A percentile compares a stretch with the other conserved stretches of the same genome.
phyloP scores from a whole-genome alignment of 1,139 yeast species.

The Torulaspora pretoriensis region DNA sequence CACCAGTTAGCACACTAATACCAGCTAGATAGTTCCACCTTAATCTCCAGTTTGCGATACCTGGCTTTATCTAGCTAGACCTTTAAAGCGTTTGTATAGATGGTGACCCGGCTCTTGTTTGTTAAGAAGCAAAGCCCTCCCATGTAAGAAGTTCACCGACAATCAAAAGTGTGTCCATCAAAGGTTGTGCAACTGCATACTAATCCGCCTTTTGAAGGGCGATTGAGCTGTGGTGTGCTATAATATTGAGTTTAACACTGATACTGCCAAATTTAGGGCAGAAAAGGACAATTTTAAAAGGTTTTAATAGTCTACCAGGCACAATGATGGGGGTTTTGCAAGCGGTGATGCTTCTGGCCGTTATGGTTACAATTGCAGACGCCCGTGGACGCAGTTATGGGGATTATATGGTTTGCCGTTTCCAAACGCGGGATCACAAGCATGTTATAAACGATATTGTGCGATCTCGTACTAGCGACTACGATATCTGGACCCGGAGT shows the following conservation, averaged over 20 bases:
- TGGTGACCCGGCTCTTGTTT: neutral
- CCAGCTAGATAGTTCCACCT: too few species aligned
- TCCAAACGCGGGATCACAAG: conserved; percentile 15
- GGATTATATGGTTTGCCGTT: conserved; percentile 25
- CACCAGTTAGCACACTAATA: too few species aligned
- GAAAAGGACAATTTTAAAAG: neutral
- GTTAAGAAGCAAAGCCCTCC: neutral
- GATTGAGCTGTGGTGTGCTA: neutral
- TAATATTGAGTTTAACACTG: neutral
- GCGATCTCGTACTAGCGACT: conserved; percentile 17
- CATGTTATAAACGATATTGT: conserved; percentile 33
- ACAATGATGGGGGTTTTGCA: conserved; percentile 3
- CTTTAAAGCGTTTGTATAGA: neutral
- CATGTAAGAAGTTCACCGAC: neutral
- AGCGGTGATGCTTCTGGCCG: conserved; percentile 1
- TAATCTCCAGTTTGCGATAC: too few species aligned
- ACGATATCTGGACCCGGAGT: conserved; percentile 37
- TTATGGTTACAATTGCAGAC: conserved; percentile 6
- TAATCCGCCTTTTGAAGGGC: neutral
- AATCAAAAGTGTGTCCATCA: neutral
- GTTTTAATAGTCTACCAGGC: neutral
- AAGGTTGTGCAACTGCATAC: neutral
- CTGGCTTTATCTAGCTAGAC: neutral
- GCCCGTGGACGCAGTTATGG: conserved; percentile 18
- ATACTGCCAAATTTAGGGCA: neutral